These are phyloP conservation scores for Trametes gibbosa DNA, from an alignment of 768 basidiomycete species.

Conservation along the genomic window DNA sequence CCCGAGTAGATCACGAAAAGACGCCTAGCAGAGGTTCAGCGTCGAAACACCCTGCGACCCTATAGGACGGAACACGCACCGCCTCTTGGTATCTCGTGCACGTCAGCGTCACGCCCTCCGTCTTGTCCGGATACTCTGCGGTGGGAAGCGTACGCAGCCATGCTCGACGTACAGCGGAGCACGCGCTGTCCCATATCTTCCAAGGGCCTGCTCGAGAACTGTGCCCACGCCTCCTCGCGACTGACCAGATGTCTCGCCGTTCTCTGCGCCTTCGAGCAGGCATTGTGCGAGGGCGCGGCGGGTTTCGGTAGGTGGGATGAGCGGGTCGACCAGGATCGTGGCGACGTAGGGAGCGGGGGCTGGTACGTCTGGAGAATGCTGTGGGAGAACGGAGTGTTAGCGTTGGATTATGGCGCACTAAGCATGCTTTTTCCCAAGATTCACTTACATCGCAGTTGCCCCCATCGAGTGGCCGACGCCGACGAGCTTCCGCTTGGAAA, in stretches of 20 bases:
- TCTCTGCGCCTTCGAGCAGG: constrained; percentile 32
- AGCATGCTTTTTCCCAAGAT: too few species aligned
- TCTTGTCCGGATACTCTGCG: constrained; percentile 39
- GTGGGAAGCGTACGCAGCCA: constrained; percentile 37
- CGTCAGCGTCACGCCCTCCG: constrained; percentile 48
- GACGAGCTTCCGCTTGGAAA: constrained; percentile 44
- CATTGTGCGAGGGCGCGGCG: neutral
- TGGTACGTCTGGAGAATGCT: constrained; percentile 44
- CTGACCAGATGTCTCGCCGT: constrained; percentile 52
- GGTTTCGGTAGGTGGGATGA: constrained; percentile 17
- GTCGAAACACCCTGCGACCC: too few species aligned
- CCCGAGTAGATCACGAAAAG: constrained; percentile 40
- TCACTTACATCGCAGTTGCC: constrained; percentile 41
- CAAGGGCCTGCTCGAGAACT: constrained; percentile 11
- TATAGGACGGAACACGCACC: constrained; percentile 14
- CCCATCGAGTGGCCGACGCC: constrained; percentile 60
- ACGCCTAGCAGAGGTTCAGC: constrained; percentile 25
- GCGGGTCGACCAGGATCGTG: constrained; percentile 46
- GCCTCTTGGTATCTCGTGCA: constrained; percentile 47
- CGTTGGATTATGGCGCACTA: too few species aligned
- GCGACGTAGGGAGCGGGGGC: constrained; percentile 38
- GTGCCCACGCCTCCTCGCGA: constrained; percentile 46
- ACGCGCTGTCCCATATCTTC: constrained; percentile 15
- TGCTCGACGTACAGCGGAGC: constrained; percentile 1
- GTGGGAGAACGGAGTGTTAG: neutral